Percentiles rank a stretch among this genome's conserved stretches.
These are phyloP conservation scores for Plectosphaerella sp. DNA, from an alignment of 2,329 filamentous ascomycete species.

Conservation along the genomic window DNA sequence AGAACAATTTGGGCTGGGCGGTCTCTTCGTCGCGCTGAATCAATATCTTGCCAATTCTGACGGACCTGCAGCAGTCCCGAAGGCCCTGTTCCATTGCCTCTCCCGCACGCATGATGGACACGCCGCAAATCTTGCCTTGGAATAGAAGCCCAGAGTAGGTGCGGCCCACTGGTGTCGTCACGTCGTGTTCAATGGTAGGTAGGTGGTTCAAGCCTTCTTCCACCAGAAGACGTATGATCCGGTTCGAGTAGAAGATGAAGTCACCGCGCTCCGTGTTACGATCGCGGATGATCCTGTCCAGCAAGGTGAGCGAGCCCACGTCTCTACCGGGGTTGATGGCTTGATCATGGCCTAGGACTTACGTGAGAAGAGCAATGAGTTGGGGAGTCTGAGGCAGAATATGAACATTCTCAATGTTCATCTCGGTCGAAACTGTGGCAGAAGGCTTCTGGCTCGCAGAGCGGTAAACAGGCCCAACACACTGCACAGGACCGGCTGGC, in stretches of 20 bases:
- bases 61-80: conserved; percentile 94
- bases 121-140: conserved; percentile 96
- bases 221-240: conserved; percentile 92
- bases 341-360: conserved; percentile 34
- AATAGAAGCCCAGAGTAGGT: conserved; percentile 90
- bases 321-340: conserved; percentile 4
- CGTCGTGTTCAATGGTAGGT: conserved; percentile 80
- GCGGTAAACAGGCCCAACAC: conserved; percentile 76
- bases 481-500: conserved; percentile 41
- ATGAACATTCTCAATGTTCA: conserved; percentile 82
- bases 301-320: neutral
- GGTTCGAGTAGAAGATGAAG: conserved; percentile 99
- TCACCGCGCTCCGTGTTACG: conserved; percentile 86
- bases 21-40: conserved; percentile 98
- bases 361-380: conserved; percentile 96
- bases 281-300: conserved; percentile 84
- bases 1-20: conserved; percentile 85
- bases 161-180: conserved; percentile 86
- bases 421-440: conserved; percentile 81
- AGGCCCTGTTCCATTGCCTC: conserved; percentile 98
- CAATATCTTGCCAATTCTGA: conserved; percentile 95
- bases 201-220: conserved; percentile 97
- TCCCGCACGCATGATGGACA: conserved; percentile 96
- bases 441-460: conserved; percentile 73
- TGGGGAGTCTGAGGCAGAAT: conserved; percentile 91